Base-by-base conservation (phyloP, 1,139 yeast genomes). In the Lodderomyces orthopsilosis region DNA sequence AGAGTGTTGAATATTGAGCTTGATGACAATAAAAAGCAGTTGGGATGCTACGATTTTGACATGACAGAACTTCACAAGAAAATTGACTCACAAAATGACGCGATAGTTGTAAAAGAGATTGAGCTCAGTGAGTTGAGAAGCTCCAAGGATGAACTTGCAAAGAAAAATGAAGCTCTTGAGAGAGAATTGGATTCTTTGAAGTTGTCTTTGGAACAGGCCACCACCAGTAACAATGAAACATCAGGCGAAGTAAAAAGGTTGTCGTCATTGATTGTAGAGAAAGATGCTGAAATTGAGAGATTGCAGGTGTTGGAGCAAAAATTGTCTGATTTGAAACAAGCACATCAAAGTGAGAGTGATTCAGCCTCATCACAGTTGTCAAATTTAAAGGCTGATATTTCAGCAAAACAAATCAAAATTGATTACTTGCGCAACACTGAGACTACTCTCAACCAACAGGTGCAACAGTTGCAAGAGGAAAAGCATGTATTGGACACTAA, bases 391-490 rank as follows among this genome's bases (percentile, higher is more conserved):
- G 34, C 34, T 3, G 34, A 30, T 15, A 30, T 15, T 15, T 5
- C 34, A 3, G 34, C 34, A 15, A 30, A 30, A 30, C 34, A 30
- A 15, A 30, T 30, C 34, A 30, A 30, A 19, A 30, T 30, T 12
- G 34, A 30, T 30, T 5, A 30, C 15, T 30, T 30, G 10, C 9
- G 8, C 34, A 30, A 4, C 4, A 9, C n/a, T 6, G 34, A 15
- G 5, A 17, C 19, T 8, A 7, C 18, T 30, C 30, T 14, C 13
- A 22, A 26, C 13, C 40, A 37, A 33, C 27, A 26, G 14, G 30
- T 30, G 36, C 13, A 23, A 18, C 15, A 34, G 12, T 34, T 34
- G 24, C 24, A 34, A 12, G 12, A 18, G 18, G 24, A 18, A 9
- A 34, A 34, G 17, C 24, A 34, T n/a, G 34, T n/a, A 9, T 27